Evolutionary conservation across 1,139 yeast species (phyloP).

Genomic region (Saccharomyces hybrid): DNA sequence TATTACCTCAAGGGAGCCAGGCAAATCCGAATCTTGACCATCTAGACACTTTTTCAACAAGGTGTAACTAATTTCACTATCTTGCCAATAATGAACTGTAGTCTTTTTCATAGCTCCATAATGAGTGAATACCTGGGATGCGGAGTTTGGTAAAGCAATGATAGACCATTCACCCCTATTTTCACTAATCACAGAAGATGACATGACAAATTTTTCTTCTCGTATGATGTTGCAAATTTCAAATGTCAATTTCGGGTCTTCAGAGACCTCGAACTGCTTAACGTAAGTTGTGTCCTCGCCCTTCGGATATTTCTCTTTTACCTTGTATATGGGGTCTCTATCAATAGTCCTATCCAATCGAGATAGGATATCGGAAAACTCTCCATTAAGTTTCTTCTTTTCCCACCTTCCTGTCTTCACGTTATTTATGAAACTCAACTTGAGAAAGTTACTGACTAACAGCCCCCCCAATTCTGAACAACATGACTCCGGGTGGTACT

Average conservation of each 20-base stretch:
- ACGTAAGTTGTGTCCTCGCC: background rate
- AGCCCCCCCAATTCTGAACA: conserved; percentile 64
- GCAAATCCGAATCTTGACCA: background rate
- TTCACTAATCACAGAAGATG: conserved; percentile 24
- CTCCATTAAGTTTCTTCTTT: conserved; percentile 4
- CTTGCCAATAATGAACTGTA: conserved; percentile 24
- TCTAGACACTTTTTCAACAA: conserved; percentile 4
- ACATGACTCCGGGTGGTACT: conserved; percentile 94
- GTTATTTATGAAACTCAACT: conserved; percentile 42
- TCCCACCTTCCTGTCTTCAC: conserved; percentile 15
- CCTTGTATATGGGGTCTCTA: conserved; percentile 14
- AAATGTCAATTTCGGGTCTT: conserved; percentile 18
- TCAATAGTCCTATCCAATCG: conserved; percentile 16
- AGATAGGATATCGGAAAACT: background rate
- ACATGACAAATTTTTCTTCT: conserved; percentile 23
- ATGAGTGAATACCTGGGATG: conserved; percentile 59
- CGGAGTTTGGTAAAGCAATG: conserved; percentile 58
- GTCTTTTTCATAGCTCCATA: conserved; percentile 35
- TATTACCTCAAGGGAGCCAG: conserved; percentile 9
- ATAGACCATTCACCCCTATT: conserved; percentile 72
- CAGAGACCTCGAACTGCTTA: conserved; percentile 5
- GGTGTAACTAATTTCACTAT: conserved; percentile 8
- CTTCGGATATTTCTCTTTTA: background rate
- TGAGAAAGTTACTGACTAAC: conserved; percentile 58
- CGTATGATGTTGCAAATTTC: conserved; percentile 19